phyloP scores from a whole-genome alignment of 2,329 filamentous ascomycete species.

The Penicillium sumatraense region DNA sequence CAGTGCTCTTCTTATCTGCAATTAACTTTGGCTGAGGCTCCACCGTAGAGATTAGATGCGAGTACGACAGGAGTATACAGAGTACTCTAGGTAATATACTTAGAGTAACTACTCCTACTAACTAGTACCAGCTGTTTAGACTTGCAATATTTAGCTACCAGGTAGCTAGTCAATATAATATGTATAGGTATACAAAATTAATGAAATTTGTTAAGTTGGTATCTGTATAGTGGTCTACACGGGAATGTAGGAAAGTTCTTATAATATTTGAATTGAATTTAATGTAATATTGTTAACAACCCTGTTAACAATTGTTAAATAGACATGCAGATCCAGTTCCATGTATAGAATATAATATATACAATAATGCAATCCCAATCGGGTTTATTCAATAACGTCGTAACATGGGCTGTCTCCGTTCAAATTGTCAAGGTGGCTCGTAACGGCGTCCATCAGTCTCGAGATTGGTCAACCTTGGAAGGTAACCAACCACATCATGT shows the following conservation, averaged over 20 bases:
- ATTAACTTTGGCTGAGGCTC: not conserved
- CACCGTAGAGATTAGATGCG: not conserved
- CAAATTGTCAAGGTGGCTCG: not conserved
- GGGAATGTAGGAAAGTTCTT: no score
- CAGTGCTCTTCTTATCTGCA: slow-evolving; percentile 4
- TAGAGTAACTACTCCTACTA: no score
- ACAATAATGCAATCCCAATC: slow-evolving; percentile 18
- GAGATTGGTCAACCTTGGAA: not conserved
- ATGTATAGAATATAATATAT: slow-evolving; percentile 15
- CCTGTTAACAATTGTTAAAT: no score
- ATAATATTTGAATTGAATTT: not conserved
- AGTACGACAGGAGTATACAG: no score
- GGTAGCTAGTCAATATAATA: no score
- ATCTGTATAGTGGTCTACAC: no score
- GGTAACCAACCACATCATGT: no score
- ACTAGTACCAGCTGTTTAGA: no score
- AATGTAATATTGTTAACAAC: not conserved
- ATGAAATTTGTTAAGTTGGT: no score
- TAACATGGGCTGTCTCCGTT: slow-evolving; percentile 7
- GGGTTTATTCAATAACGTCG: slow-evolving; percentile 8
- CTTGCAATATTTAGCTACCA: not conserved
- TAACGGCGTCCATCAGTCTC: not conserved
- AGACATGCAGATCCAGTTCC: slow-evolving; percentile 11
- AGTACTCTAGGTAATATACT: no score
- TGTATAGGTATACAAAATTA: no score